Evolutionary conservation across 108 stramenopile genomes (phyloP).

Genomic region (Conticribra guillardii): DNA sequence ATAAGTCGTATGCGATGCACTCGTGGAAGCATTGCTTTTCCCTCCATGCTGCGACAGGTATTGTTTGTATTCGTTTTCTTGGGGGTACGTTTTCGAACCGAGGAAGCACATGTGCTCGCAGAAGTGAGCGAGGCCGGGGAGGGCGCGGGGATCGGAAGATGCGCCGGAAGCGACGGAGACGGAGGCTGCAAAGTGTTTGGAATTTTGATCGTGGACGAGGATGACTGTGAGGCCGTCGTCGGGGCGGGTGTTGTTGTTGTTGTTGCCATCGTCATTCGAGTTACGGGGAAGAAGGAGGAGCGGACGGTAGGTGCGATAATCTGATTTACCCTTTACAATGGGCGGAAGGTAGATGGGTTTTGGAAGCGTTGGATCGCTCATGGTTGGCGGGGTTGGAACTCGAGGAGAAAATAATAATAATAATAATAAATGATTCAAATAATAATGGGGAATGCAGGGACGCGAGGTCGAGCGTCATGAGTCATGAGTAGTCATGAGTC

Average conservation of each 20-base stretch:
- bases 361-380: neutral
- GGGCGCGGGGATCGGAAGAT: conserved; percentile 68
- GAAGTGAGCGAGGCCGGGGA: conserved; percentile 91
- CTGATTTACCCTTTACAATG: conserved; percentile 68
- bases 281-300: conserved; percentile 64
- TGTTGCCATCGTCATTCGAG: conserved; percentile 44
- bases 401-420: too few species aligned
- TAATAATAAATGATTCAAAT: too few species aligned
- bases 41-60: conserved; percentile 80
- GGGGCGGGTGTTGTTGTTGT: neutral
- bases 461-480: too few species aligned
- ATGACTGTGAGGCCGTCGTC: conserved; percentile 43
- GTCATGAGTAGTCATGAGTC: too few species aligned
- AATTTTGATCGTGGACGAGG: conserved; percentile 75
- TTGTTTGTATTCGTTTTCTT: conserved; percentile 85
- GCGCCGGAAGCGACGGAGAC: conserved; percentile 73
- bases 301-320: conserved; percentile 76
- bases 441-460: too few species aligned
- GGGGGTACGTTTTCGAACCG: conserved; percentile 75
- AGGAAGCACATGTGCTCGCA: conserved; percentile 85
- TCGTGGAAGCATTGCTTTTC: conserved; percentile 84
- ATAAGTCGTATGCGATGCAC: conserved; percentile 78
- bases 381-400: too few species aligned
- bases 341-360: conserved; percentile 44
- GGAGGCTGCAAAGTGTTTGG: conserved; percentile 80